Percentiles rank a stretch among this genome's conserved stretches.
Evolutionary conservation across 148 eudicot genomes (phyloP).

Genomic region (Cornus suecica): DNA sequence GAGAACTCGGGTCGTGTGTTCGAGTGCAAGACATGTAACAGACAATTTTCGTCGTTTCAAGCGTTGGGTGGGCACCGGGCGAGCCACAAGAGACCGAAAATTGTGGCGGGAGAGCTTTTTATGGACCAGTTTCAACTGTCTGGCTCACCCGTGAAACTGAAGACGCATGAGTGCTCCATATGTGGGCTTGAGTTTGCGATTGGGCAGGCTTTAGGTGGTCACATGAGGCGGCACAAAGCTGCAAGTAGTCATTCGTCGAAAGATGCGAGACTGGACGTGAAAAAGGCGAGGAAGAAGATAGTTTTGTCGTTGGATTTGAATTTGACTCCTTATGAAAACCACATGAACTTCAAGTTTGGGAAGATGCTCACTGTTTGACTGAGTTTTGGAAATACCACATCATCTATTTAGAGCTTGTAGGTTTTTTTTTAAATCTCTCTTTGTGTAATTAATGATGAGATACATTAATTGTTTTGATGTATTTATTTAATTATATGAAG

Average conservation of each 20-base stretch:
- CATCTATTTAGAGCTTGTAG: not conserved
- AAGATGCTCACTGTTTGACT: not conserved
- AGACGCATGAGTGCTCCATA: slow-evolving; percentile 43
- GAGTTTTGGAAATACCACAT: no score
- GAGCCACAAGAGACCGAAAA: slow-evolving; percentile 45
- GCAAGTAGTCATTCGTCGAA: no score
- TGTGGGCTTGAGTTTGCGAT: slow-evolving; percentile 45
- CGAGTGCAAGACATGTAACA: slow-evolving; percentile 52
- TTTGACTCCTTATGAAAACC: slow-evolving; percentile 22
- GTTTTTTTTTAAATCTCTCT: no score
- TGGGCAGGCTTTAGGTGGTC: slow-evolving; percentile 64
- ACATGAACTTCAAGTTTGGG: slow-evolving; percentile 10
- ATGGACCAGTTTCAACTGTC: not conserved
- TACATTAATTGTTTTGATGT: not conserved
- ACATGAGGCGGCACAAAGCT: slow-evolving; percentile 52
- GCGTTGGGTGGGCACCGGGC: slow-evolving; percentile 74
- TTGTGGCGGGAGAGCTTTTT: not conserved
- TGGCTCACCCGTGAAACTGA: slow-evolving; percentile 18
- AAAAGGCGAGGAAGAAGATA: slow-evolving; percentile 6
- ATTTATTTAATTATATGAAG: not conserved
- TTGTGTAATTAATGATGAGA: not conserved
- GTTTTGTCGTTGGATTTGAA: slow-evolving; percentile 25
- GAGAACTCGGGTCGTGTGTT: slow-evolving; percentile 16
- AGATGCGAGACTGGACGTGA: not conserved
- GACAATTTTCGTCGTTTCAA: slow-evolving; percentile 49